These are phyloP conservation scores for Hypoxylon sp. DNA, from an alignment of 2,329 filamentous ascomycete genomes.

Conservation along the genomic window DNA sequence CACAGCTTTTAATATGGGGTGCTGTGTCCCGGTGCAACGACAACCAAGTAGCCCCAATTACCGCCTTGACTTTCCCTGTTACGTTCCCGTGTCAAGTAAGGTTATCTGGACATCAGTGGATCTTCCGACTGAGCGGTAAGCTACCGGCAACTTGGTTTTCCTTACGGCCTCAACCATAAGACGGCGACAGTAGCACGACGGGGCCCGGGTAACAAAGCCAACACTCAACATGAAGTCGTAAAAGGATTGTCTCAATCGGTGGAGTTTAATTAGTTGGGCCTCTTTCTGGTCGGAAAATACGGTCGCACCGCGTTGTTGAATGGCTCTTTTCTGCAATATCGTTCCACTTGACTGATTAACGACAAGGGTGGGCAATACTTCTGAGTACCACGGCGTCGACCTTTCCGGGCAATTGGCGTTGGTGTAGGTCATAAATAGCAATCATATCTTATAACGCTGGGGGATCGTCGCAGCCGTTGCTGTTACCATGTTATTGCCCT, in stretches of 20 bases:
- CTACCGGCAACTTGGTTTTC: constrained; percentile 31
- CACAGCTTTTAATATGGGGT: constrained; percentile 29
- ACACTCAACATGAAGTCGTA: constrained; percentile 21
- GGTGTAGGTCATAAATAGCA: constrained; percentile 23
- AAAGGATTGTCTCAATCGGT: constrained; percentile 29
- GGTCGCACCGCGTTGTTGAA: constrained; percentile 35
- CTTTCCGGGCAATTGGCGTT: constrained; percentile 34
- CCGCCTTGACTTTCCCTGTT: constrained; percentile 20
- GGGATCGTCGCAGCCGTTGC: constrained; percentile 26
- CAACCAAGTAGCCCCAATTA: constrained; percentile 11
- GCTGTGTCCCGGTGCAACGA: constrained; percentile 14
- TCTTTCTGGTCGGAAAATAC: constrained; percentile 31
- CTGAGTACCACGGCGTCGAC: constrained; percentile 33
- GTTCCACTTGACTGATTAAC: constrained; percentile 30
- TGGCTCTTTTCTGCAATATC: constrained; percentile 34
- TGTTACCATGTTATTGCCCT: constrained; percentile 11
- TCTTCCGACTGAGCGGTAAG: constrained; percentile 27
- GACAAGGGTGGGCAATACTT: constrained; percentile 26
- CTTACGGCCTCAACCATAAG: constrained; percentile 18
- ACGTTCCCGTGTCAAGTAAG: constrained; percentile 13
- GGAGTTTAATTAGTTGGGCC: constrained; percentile 31
- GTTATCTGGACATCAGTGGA: constrained; percentile 5
- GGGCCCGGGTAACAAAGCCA: constrained; percentile 29
- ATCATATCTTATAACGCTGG: constrained; percentile 26
- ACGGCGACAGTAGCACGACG: constrained; percentile 24